Percentiles rank a stretch among this genome's conserved stretches.
phyloP scores from a whole-genome alignment of 1,139 yeast species.

The Saccharomyces pastorianus region DNA sequence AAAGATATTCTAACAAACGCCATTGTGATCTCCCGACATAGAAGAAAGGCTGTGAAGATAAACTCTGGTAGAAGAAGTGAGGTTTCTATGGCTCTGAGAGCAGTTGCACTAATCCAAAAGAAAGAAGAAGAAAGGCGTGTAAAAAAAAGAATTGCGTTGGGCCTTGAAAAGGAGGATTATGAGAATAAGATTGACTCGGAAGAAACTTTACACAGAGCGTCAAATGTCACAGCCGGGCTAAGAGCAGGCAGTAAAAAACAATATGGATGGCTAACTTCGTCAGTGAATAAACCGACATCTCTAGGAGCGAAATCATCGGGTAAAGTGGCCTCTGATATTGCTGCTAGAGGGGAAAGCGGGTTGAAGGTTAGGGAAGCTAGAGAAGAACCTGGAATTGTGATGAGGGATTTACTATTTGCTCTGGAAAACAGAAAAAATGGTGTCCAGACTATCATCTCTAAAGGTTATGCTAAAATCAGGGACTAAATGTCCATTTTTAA shows the following conservation, averaged over 20 bases:
- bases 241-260: conserved; percentile 78
- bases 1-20: conserved; percentile 67
- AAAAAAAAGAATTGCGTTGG: conserved; percentile 59
- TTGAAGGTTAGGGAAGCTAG: conserved; percentile 79
- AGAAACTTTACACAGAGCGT: conserved; percentile 82
- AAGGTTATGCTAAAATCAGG: conserved; percentile 78
- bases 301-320: conserved; percentile 43
- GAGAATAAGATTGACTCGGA: conserved; percentile 53
- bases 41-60: conserved; percentile 58
- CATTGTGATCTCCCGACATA: conserved; percentile 68
- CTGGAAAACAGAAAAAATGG: conserved; percentile 79
- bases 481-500: conserved; percentile 36
- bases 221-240: conserved; percentile 92
- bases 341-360: conserved; percentile 60
- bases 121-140: conserved; percentile 73
- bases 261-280: conserved; percentile 82
- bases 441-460: conserved; percentile 65
- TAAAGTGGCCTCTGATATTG: conserved; percentile 38
- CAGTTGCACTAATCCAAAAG: conserved; percentile 68
- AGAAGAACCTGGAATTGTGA: conserved; percentile 76
- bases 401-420: conserved; percentile 76
- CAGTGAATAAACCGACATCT: conserved; percentile 40
- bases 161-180: conserved; percentile 49
- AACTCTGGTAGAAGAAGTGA: conserved; percentile 55
- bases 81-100: conserved; percentile 63